Conservation (phyloP, 768 basidiomycete genomes). For the Tylopilus balloui region DNA sequence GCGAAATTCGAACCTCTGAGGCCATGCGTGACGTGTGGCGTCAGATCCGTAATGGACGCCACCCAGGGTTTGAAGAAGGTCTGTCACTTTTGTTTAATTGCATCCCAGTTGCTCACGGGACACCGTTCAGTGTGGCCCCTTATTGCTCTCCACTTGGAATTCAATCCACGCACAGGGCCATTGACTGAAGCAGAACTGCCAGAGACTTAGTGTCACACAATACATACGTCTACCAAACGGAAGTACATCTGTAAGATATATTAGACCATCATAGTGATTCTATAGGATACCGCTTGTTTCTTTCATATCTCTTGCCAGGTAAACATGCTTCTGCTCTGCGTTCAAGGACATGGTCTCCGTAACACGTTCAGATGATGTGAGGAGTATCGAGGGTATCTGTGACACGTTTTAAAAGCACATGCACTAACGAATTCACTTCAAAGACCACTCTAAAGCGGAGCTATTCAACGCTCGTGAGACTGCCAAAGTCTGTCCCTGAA, state of each 20-base stretch:
- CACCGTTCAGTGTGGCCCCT: conserved; percentile 55
- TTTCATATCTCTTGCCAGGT: background rate
- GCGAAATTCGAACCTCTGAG: conserved; percentile 76
- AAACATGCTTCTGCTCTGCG: background rate
- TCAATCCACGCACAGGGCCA: conserved; percentile 39
- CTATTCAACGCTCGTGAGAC: conserved; percentile 51
- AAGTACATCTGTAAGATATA: conserved; percentile 7
- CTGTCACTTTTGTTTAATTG: conserved; percentile 7
- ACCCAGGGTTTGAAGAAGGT: conserved; percentile 89
- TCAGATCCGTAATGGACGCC: conserved; percentile 77
- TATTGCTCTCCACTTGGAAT: conserved; percentile 60
- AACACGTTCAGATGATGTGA: background rate
- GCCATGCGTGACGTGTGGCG: conserved; percentile 82
- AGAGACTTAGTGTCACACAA: conserved; percentile 9
- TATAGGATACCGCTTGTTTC: conserved; percentile 1
- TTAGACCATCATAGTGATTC: conserved; percentile 5
- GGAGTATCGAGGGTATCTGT: background rate
- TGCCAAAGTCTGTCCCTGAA: conserved; percentile 42
- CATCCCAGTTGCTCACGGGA: conserved; percentile 8
- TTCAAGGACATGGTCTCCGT: conserved; percentile 2
- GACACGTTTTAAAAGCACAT: conserved; percentile 1
- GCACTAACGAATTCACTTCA: conserved; percentile 2
- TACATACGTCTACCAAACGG: conserved; percentile 1
- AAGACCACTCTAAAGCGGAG: background rate
- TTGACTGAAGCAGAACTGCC: conserved; percentile 19